Evolutionary conservation across 495 filamentous ascomycete genomes (phyloP).

Genomic region (Lepidopterella palustris): DNA sequence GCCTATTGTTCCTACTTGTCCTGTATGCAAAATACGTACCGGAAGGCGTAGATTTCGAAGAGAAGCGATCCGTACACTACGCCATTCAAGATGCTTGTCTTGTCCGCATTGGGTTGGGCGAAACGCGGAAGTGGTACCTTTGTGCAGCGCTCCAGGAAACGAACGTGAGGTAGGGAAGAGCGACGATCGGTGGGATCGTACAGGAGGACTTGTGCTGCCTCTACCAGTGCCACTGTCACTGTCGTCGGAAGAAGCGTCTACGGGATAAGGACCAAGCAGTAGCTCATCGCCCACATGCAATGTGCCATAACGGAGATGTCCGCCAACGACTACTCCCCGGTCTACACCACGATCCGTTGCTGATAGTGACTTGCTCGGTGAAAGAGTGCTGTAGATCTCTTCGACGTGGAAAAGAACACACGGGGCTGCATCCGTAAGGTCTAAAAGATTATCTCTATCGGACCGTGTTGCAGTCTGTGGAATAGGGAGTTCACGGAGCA

Average conservation of each 20-base stretch:
- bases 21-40: slow-evolving; percentile 64
- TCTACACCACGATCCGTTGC: slow-evolving; percentile 42
- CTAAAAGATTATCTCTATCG: slow-evolving; percentile 24
- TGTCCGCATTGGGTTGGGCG: slow-evolving; percentile 29
- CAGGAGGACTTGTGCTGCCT: slow-evolving; percentile 7
- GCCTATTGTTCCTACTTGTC: slow-evolving; percentile 88
- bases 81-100: slow-evolving; percentile 55
- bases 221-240: slow-evolving; percentile 29
- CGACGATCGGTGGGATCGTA: slow-evolving; percentile 5
- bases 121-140: background rate
- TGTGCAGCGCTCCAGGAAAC: slow-evolving; percentile 35
- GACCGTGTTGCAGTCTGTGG: slow-evolving; percentile 47
- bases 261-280: slow-evolving; percentile 67
- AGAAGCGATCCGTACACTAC: slow-evolving; percentile 69
- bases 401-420: slow-evolving; percentile 72
- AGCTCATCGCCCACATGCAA: slow-evolving; percentile 74
- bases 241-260: slow-evolving; percentile 34
- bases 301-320: slow-evolving; percentile 70
- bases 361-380: slow-evolving; percentile 32
- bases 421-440: slow-evolving; percentile 7
- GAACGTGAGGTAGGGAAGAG: slow-evolving; percentile 31
- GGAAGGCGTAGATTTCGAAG: slow-evolving; percentile 83
- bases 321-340: slow-evolving; percentile 64
- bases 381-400: slow-evolving; percentile 54
- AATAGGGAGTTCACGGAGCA: slow-evolving; percentile 71